Conservation (phyloP, 176 grass and related monocot species). For the Miscanthus lutarioriparius region DNA sequence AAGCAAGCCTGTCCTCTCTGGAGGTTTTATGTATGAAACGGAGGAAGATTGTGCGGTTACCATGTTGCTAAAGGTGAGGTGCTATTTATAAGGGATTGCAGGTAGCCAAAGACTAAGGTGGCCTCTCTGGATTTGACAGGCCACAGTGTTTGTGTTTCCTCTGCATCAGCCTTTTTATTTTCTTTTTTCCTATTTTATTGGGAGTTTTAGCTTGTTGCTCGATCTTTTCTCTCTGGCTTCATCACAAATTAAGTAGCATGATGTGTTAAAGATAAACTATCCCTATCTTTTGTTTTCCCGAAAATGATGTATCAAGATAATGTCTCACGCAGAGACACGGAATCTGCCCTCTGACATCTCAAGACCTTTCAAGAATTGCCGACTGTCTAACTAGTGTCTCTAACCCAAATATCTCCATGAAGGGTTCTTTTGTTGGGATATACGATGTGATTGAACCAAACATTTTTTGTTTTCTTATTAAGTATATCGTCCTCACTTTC, state of each 20-base stretch:
- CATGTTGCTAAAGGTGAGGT: conserved; percentile 28
- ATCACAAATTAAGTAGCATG: neutral
- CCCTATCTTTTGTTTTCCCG: conserved; percentile 36
- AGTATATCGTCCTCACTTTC: neutral
- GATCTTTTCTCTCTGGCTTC: conserved; percentile 8
- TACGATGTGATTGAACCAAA: neutral
- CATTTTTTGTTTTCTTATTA: neutral
- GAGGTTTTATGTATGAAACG: conserved; percentile 17
- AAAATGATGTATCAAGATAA: conserved; percentile 40
- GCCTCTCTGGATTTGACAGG: conserved; percentile 42
- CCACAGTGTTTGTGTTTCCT: conserved; percentile 25
- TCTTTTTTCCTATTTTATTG: neutral
- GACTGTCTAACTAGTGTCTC: conserved; percentile 13
- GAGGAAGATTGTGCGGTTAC: conserved; percentile 24
- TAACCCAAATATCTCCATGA: conserved; percentile 11
- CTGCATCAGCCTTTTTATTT: conserved; percentile 10
- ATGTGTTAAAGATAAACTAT: conserved; percentile 34
- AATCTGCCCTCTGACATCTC: conserved; percentile 12
- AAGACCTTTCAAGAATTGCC: conserved; percentile 15
- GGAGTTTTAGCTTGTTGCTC: neutral
- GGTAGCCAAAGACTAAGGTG: conserved; percentile 10
- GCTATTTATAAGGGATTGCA: conserved; percentile 62
- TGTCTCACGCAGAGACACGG: conserved; percentile 28
- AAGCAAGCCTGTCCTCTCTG: conserved; percentile 22
- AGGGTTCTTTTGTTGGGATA: conserved; percentile 6